phyloP scores from a whole-genome alignment of 1,284 basidiomycete genomes.

The Wolfiporia cocos region DNA sequence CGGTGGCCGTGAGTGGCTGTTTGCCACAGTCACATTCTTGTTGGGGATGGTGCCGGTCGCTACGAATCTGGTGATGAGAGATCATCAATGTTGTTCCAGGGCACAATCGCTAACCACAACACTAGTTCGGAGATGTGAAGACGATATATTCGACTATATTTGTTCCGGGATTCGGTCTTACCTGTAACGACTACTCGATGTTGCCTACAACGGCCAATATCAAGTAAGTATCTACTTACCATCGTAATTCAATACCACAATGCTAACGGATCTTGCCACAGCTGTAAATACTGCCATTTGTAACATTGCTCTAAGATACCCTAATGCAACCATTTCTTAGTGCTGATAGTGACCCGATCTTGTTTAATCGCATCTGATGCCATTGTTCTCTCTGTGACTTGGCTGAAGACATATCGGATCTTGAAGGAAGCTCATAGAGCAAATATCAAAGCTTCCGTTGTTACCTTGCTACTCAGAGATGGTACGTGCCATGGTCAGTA shows the following conservation, averaged over 20 bases:
- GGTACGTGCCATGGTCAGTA: background rate
- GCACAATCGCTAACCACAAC: background rate
- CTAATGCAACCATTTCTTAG: background rate
- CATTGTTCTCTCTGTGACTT: constrained; percentile 8
- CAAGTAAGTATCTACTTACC: background rate
- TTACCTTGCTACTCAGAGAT: constrained; percentile 7
- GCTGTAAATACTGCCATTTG: background rate
- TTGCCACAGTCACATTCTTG: constrained; percentile 1
- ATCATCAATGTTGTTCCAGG: too few species aligned
- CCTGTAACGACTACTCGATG: background rate
- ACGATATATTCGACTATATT: background rate
- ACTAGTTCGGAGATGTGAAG: background rate
- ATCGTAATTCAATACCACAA: background rate
- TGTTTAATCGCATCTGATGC: constrained; percentile 7
- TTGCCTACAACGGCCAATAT: background rate
- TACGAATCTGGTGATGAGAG: constrained; percentile 7
- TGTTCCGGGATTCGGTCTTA: constrained; percentile 1
- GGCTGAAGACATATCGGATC: constrained; percentile 8
- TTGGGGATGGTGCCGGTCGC: constrained; percentile 5
- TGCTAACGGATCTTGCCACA: background rate
- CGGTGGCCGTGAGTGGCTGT: constrained; percentile 1
- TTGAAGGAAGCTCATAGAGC: constrained; percentile 1
- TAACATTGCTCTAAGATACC: background rate
- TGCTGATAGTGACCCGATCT: constrained; percentile 4
- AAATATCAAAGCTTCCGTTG: constrained; percentile 5